Conservation (phyloP, 1,284 basidiomycete genomes). For the Afroboletus lepidellus region DNA sequence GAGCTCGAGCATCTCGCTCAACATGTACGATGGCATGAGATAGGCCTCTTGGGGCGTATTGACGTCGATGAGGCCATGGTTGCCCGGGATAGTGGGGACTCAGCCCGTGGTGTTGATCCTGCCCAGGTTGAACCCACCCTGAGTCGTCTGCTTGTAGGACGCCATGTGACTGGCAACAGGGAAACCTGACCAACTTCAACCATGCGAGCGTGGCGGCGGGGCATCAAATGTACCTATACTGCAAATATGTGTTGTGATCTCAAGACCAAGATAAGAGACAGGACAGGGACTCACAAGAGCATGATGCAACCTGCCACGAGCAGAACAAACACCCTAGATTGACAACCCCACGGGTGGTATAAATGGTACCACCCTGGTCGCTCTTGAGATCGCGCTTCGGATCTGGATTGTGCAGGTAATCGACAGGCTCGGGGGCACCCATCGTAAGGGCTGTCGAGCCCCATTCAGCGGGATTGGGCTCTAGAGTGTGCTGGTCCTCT, state of each 20-base stretch:
- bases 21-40: constrained; percentile 57
- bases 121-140: constrained; percentile 51
- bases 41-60: constrained; percentile 69
- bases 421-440: constrained; percentile 30
- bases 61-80: constrained; percentile 72
- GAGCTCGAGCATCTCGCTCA: constrained; percentile 48
- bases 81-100: constrained; percentile 62
- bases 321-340: constrained; percentile 48
- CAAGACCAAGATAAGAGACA: neutral
- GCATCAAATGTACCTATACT: constrained; percentile 22
- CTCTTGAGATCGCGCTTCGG: constrained; percentile 35
- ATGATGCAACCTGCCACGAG: constrained; percentile 35
- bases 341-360: constrained; percentile 39
- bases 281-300: constrained; percentile 32
- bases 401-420: constrained; percentile 34
- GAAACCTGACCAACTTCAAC: constrained; percentile 16
- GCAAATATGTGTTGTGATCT: constrained; percentile 3
- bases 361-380: constrained; percentile 41
- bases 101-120: constrained; percentile 54
- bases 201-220: too few species aligned
- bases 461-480: constrained; percentile 34
- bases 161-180: constrained; percentile 39
- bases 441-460: constrained; percentile 25
- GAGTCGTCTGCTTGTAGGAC: constrained; percentile 37
- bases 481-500: constrained; percentile 30